Conservation (phyloP, 768 basidiomycete genomes). For the Tricholoma matsutake region DNA sequence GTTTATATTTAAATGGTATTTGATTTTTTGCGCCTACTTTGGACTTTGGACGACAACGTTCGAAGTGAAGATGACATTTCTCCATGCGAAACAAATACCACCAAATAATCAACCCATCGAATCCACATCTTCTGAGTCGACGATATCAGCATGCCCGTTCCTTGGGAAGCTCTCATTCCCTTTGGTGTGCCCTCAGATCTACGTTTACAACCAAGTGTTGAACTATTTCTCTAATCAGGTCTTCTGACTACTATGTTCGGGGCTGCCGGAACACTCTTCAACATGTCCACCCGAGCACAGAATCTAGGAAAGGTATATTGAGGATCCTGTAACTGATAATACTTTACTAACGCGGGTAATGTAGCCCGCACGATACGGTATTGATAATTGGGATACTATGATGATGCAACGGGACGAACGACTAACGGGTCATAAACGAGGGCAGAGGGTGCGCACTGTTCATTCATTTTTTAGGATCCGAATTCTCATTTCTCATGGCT, state of each 20-base stretch:
- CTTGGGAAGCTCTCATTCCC: slow-evolving; percentile 96
- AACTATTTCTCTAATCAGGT: slow-evolving; percentile 39
- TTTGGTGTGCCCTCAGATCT: slow-evolving; percentile 56
- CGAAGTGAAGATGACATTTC: not conserved
- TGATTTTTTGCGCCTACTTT: not conserved
- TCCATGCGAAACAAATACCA: slow-evolving; percentile 7
- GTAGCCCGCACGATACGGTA: slow-evolving; percentile 78
- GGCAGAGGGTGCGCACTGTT: slow-evolving; percentile 67
- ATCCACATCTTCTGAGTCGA: not conserved
- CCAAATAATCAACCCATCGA: slow-evolving; percentile 7
- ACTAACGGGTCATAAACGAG: slow-evolving; percentile 82
- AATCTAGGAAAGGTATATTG: slow-evolving; percentile 84
- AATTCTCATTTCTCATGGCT: not conserved
- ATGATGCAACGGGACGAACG: slow-evolving; percentile 92
- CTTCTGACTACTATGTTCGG: slow-evolving; percentile 87
- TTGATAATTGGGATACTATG: slow-evolving; percentile 93
- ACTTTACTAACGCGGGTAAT: not conserved
- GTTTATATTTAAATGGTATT: not conserved
- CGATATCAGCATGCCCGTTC: slow-evolving; percentile 75
- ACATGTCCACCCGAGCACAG: slow-evolving; percentile 71
- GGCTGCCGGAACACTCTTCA: slow-evolving; percentile 84
- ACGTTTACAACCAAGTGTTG: not conserved
- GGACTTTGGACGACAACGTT: not conserved
- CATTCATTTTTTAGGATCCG: not conserved
- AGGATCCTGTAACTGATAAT: not conserved